Conservation (phyloP, 73 alveolate genomes). For the Uronychia binucleata region DNA sequence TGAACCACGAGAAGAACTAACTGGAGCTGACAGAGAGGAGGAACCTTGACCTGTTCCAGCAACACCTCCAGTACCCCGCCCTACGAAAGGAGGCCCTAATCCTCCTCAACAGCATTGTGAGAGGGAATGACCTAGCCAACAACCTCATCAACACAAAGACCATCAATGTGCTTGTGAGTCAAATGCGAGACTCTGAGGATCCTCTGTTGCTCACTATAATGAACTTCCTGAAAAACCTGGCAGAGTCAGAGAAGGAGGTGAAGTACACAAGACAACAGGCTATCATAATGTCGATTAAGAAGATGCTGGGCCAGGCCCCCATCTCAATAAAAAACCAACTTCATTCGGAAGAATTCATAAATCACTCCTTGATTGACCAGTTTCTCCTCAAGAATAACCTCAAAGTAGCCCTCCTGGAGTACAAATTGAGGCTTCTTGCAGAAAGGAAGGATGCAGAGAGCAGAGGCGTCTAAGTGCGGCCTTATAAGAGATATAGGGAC, state of each 20-base stretch:
- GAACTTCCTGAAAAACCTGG: neutral
- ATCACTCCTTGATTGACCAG: neutral
- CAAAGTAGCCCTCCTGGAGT: neutral
- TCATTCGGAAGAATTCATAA: neutral
- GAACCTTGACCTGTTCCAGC: neutral
- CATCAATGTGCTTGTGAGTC: neutral
- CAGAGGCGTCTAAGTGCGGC: neutral
- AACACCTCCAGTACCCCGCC: neutral
- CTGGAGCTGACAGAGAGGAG: neutral
- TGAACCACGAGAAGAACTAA: constrained; percentile 3
- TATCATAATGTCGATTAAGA: neutral
- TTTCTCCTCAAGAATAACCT: neutral
- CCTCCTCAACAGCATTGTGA: neutral
- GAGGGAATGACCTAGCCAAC: constrained; percentile 6
- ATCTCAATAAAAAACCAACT: neutral
- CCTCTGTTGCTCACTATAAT: neutral
- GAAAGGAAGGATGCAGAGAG: neutral
- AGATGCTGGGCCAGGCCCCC: neutral
- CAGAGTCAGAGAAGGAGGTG: neutral
- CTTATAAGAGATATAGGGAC: neutral
- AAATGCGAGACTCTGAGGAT: neutral
- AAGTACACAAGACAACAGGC: neutral
- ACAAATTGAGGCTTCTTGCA: neutral
- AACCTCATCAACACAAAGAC: neutral
- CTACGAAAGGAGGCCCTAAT: neutral